Percentiles rank a stretch among this genome's conserved stretches.
Conservation (phyloP, 1,284 basidiomycete species). For the Tylopilus sp. region DNA sequence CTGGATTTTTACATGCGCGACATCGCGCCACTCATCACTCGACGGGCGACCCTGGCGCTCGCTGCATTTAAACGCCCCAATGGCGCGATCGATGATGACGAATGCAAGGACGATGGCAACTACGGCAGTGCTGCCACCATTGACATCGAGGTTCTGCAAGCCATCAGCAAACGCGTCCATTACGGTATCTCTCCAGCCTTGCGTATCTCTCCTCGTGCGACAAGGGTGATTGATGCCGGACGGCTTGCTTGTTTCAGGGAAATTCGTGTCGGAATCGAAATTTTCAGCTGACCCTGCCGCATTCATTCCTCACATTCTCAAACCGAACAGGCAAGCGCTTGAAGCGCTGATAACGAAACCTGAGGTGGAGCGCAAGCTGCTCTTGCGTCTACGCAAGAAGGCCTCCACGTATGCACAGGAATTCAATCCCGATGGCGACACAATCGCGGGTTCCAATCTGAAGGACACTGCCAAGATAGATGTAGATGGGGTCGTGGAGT, state of each 20-base stretch:
- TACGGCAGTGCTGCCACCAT: conserved; percentile 94
- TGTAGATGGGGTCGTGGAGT: conserved; percentile 85
- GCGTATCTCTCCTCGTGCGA: background rate
- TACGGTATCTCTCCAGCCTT: conserved; percentile 69
- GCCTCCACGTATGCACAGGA: conserved; percentile 92
- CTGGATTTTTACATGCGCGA: conserved; percentile 81
- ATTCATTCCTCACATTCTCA: conserved; percentile 89
- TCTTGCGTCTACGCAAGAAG: conserved; percentile 88
- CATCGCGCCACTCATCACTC: conserved; percentile 83
- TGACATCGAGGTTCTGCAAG: conserved; percentile 92
- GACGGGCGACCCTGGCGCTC: conserved; percentile 58
- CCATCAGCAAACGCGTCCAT: conserved; percentile 93
- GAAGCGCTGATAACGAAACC: conserved; percentile 93
- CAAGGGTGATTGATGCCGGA: conserved; percentile 3
- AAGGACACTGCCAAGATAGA: conserved; percentile 72
- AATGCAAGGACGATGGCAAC: conserved; percentile 90
- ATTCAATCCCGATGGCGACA: conserved; percentile 71
- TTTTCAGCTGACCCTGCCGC: conserved; percentile 81
- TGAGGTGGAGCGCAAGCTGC: conserved; percentile 85
- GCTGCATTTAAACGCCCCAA: conserved; percentile 59
- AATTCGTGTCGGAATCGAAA: conserved; percentile 98
- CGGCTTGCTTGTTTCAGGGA: conserved; percentile 53
- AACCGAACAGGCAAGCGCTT: conserved; percentile 70
- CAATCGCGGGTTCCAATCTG: conserved; percentile 30
- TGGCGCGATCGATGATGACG: conserved; percentile 63